phyloP scores from a whole-genome alignment of 805 yeast species.

The Candida railenensis region DNA sequence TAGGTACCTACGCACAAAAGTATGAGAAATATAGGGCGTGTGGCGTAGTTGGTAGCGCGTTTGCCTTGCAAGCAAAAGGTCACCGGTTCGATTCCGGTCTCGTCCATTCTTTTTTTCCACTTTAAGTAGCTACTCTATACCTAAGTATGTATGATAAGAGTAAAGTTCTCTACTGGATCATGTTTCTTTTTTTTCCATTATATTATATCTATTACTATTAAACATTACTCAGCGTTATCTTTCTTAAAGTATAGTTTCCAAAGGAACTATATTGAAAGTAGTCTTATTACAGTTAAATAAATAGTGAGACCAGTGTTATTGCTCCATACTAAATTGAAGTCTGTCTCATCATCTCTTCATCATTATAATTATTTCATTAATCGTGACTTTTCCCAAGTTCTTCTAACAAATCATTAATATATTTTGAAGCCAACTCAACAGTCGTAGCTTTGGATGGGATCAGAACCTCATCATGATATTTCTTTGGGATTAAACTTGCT shows the following conservation, averaged over 20 bases:
- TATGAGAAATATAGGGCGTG: conserved; percentile 49
- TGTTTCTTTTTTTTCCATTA: background rate
- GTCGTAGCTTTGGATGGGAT: conserved; percentile 93
- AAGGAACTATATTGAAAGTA: too few relatives aligned
- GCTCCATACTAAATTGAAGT: too few relatives aligned
- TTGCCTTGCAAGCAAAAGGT: conserved; percentile 78
- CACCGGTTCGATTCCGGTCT: conserved; percentile 78
- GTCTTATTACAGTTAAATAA: too few relatives aligned
- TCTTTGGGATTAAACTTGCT: conserved; percentile 63
- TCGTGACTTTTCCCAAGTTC: conserved; percentile 21
- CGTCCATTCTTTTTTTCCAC: conserved; percentile 50
- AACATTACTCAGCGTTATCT: background rate
- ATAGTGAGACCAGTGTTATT: too few relatives aligned
- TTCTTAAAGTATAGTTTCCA: too few relatives aligned
- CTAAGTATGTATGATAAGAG: too few relatives aligned
- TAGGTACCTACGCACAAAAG: too few relatives aligned
- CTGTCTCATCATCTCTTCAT: too few relatives aligned
- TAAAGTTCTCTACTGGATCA: too few relatives aligned
- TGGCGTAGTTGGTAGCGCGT: conserved; percentile 85
- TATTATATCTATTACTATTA: background rate
- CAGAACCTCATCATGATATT: conserved; percentile 51
- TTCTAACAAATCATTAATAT: conserved; percentile 45
- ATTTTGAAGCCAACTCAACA: conserved; percentile 81
- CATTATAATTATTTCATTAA: background rate
- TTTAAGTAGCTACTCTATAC: too few relatives aligned